phyloP scores from a whole-genome alignment of 768 basidiomycete species.

The Agaricus sinodeliciosus region DNA sequence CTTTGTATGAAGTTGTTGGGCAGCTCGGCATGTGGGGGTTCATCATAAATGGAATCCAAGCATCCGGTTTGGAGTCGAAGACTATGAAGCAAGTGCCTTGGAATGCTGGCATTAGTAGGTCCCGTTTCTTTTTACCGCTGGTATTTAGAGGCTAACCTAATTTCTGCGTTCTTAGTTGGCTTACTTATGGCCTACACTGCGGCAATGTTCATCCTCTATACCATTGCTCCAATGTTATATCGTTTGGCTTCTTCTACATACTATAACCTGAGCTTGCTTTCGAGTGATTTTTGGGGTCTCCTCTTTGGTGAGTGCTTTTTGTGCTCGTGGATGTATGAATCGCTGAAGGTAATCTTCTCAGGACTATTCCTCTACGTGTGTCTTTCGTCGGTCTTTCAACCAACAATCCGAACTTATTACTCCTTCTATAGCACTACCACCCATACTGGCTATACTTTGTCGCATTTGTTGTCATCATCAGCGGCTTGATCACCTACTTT shows the following conservation, averaged over 20 bases:
- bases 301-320: slow-evolving; percentile 49
- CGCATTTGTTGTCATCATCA: slow-evolving; percentile 63
- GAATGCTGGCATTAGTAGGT: slow-evolving; percentile 64
- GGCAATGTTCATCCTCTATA: slow-evolving; percentile 85
- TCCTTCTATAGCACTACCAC: slow-evolving; percentile 51
- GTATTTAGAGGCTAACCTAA: not conserved
- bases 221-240: slow-evolving; percentile 79
- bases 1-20: slow-evolving; percentile 84
- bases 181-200: slow-evolving; percentile 31
- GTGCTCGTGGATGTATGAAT: slow-evolving; percentile 13
- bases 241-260: slow-evolving; percentile 81
- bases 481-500: slow-evolving; percentile 78
- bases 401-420: not conserved
- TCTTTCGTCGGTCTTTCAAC: not conserved
- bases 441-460: slow-evolving; percentile 91
- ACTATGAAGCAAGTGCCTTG: slow-evolving; percentile 61
- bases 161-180: slow-evolving; percentile 27
- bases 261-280: slow-evolving; percentile 81
- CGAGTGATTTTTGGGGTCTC: slow-evolving; percentile 84
- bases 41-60: slow-evolving; percentile 73
- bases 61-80: slow-evolving; percentile 66
- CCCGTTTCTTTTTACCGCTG: not conserved
- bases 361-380: slow-evolving; percentile 48
- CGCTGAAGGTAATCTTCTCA: slow-evolving; percentile 13
- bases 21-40: slow-evolving; percentile 84